phyloP scores from a whole-genome alignment of 1,284 basidiomycete species.

The Stereum hirsutum region DNA sequence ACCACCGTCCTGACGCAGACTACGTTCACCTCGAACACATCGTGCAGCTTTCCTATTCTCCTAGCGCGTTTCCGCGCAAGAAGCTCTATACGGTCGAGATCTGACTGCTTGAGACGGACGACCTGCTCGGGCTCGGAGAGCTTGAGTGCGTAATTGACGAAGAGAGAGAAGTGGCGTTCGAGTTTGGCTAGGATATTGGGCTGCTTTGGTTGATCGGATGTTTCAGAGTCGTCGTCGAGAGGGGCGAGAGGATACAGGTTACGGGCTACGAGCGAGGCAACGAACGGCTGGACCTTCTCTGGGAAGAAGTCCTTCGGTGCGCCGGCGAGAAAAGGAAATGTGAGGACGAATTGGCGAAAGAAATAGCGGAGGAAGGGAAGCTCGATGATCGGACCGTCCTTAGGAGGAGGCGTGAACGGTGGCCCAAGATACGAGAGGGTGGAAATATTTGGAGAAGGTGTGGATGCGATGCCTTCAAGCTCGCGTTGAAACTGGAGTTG shows the following conservation, averaged over 20 bases:
- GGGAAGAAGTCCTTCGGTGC: conserved; percentile 88
- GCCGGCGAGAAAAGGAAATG: conserved; percentile 86
- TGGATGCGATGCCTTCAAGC: conserved; percentile 59
- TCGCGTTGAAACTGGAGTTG: conserved; percentile 78
- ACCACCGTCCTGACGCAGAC: conserved; percentile 75
- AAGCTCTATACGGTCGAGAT: conserved; percentile 68
- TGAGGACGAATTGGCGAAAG: conserved; percentile 85
- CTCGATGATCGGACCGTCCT: conserved; percentile 52
- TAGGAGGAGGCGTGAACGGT: conserved; percentile 72
- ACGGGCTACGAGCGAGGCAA: conserved; percentile 70
- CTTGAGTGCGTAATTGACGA: conserved; percentile 77
- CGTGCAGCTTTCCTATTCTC: conserved; percentile 32
- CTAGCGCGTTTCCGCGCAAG: conserved; percentile 54
- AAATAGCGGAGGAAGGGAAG: conserved; percentile 84
- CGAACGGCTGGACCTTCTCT: conserved; percentile 88
- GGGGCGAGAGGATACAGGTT: conserved; percentile 63
- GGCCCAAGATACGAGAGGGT: conserved; percentile 81
- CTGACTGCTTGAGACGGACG: conserved; percentile 75
- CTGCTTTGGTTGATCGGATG: conserved; percentile 38
- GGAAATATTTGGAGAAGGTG: conserved; percentile 47
- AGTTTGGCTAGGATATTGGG: conserved; percentile 53
- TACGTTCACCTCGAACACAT: conserved; percentile 82
- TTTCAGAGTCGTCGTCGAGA: conserved; percentile 49
- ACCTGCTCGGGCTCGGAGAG: conserved; percentile 79
- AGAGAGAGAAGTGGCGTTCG: conserved; percentile 77